These are phyloP conservation scores for Pythium volutum DNA, from an alignment of 352 stramenopile genomes.

Conservation along the genomic window DNA sequence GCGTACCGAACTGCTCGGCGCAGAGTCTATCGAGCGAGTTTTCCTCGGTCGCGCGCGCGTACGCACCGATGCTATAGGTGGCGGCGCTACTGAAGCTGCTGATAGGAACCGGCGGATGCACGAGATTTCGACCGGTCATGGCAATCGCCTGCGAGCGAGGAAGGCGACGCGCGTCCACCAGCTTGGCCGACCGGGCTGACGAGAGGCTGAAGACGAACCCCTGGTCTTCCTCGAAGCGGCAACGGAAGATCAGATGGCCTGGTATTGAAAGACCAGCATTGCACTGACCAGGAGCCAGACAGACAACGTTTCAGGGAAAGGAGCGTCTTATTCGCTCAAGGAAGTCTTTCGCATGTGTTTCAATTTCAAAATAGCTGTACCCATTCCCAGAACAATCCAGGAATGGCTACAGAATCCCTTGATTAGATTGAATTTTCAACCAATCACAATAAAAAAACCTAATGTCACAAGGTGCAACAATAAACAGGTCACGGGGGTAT, in stretches of 20 bases:
- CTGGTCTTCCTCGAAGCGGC: not conserved
- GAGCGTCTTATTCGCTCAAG: not conserved
- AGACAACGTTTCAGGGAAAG: too few relatives aligned
- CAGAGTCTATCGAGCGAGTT: not conserved
- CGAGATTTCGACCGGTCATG: conserved; percentile 19
- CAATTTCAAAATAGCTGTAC: not conserved
- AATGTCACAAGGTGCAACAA: not conserved
- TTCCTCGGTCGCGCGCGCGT: not conserved
- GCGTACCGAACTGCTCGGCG: conserved; percentile 7
- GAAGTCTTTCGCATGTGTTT: not conserved
- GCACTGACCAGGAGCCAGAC: not conserved
- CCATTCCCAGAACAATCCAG: not conserved
- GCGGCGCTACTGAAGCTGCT: not conserved
- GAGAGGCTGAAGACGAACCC: conserved; percentile 14
- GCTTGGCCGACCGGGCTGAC: not conserved
- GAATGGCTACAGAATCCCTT: conserved; percentile 1
- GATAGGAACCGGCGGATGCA: not conserved
- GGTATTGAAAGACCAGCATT: too few relatives aligned
- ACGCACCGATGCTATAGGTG: not conserved
- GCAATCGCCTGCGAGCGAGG: conserved; percentile 16
- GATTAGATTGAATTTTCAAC: not conserved
- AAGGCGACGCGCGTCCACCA: conserved; percentile 2
- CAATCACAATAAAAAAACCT: not conserved
- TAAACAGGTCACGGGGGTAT: not conserved
- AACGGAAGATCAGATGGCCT: too few relatives aligned